These are phyloP conservation scores for Mortierella sp. DNA, from an alignment of 371 early-diverging fungal species.

Conservation along the genomic window DNA sequence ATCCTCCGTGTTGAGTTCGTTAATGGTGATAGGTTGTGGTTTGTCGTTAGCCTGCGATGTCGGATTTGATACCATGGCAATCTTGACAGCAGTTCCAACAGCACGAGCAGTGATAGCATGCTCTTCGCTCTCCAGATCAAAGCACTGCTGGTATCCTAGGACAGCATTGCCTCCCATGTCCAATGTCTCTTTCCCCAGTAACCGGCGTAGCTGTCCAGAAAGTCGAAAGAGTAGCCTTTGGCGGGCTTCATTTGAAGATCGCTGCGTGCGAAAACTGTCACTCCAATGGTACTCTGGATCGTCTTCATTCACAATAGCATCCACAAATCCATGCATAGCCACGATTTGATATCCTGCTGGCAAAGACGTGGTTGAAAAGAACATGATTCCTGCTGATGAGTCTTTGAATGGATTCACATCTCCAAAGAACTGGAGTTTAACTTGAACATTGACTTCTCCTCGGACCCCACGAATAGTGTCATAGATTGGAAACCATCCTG, in stretches of 20 bases:
- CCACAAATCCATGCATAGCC: constrained; percentile 72
- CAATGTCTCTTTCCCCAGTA: constrained; percentile 76
- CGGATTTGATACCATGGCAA: constrained; percentile 54
- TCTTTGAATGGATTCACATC: constrained; percentile 77
- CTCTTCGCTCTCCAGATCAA: constrained; percentile 77
- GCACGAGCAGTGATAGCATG: constrained; percentile 77
- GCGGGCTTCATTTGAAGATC: constrained; percentile 79
- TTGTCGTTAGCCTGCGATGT: constrained; percentile 28
- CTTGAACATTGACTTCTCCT: constrained; percentile 77
- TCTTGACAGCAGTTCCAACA: constrained; percentile 76
- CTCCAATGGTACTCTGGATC: constrained; percentile 84
- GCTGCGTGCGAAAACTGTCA: constrained; percentile 76
- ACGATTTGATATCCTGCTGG: constrained; percentile 64
- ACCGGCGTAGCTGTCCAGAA: constrained; percentile 69
- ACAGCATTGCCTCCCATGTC: constrained; percentile 82
- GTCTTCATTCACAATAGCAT: constrained; percentile 69
- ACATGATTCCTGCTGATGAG: constrained; percentile 75
- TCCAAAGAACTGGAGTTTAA: constrained; percentile 80
- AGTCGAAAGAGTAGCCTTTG: constrained; percentile 73
- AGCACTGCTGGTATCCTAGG: constrained; percentile 75
- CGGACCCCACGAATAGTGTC: constrained; percentile 74
- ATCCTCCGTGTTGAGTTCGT: constrained; percentile 37
- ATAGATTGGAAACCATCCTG: constrained; percentile 85
- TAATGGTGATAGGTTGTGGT: constrained; percentile 26
- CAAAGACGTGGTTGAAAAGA: constrained; percentile 65